A percentile compares a stretch with the other conserved stretches of the same genome.
phyloP scores from a whole-genome alignment of 257 asterid species.

The Primulina eburnea region DNA sequence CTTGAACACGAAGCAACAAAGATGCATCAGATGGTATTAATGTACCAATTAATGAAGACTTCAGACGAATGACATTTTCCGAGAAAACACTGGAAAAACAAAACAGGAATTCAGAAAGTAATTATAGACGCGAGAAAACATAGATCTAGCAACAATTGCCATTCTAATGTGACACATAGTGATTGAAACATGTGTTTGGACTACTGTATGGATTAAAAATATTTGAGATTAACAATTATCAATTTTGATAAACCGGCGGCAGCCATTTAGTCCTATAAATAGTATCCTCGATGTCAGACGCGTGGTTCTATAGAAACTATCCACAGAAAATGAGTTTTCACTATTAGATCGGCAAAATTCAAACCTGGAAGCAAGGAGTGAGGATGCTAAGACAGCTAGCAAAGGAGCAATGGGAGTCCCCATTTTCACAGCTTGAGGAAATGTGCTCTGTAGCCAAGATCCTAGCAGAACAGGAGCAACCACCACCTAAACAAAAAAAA shows the following conservation, averaged over 20 bases:
- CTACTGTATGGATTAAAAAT: background rate
- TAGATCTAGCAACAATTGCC: background rate
- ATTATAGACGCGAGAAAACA: background rate
- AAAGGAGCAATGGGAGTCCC: slow-evolving; percentile 71
- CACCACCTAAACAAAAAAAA: slow-evolving; percentile 58
- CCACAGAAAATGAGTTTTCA: slow-evolving; percentile 6
- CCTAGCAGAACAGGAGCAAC: slow-evolving; percentile 89
- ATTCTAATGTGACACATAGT: too few species aligned
- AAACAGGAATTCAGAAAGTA: slow-evolving; percentile 18
- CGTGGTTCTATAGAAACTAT: background rate
- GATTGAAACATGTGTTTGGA: too few species aligned
- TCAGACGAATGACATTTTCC: slow-evolving; percentile 63
- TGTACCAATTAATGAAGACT: slow-evolving; percentile 49
- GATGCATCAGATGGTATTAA: slow-evolving; percentile 55
- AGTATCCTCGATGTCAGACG: background rate
- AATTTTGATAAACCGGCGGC: background rate
- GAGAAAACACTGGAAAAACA: slow-evolving; percentile 64
- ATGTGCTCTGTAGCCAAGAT: slow-evolving; percentile 63
- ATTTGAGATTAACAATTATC: background rate
- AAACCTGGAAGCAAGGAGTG: slow-evolving; percentile 86
- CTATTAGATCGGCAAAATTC: background rate
- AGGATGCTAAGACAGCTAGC: slow-evolving; percentile 67
- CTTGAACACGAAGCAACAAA: slow-evolving; percentile 36
- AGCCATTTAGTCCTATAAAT: too few species aligned
- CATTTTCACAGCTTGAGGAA: slow-evolving; percentile 55